phyloP scores from a whole-genome alignment of 768 basidiomycete genomes.

The Tricholoma bakamatsutake region DNA sequence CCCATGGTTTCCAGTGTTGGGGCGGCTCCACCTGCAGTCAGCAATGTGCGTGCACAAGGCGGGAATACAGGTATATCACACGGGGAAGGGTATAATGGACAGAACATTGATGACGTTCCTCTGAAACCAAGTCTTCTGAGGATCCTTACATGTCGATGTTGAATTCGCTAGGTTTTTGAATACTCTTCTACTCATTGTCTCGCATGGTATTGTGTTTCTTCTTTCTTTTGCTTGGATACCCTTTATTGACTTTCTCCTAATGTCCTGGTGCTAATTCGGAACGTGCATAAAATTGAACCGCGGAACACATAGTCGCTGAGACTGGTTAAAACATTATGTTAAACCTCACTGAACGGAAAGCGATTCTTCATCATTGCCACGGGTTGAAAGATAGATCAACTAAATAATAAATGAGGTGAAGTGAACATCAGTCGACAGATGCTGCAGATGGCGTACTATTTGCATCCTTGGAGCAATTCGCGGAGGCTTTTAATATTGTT shows the following conservation, averaged over 20 bases:
- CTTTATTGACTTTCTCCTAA: constrained; percentile 20
- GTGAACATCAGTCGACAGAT: neutral
- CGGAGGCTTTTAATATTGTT: neutral
- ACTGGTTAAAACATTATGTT: neutral
- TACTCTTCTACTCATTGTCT: constrained; percentile 17
- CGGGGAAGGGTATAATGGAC: constrained; percentile 51
- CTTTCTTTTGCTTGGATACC: constrained; percentile 28
- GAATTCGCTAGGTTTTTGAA: constrained; percentile 26
- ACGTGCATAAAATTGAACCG: constrained; percentile 1
- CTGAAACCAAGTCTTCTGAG: constrained; percentile 54
- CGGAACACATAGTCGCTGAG: neutral
- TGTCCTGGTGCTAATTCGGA: constrained; percentile 4
- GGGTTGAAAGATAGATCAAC: neutral
- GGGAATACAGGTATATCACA: constrained; percentile 65
- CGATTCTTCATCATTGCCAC: neutral
- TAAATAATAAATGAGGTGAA: neutral
- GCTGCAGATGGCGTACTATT: neutral
- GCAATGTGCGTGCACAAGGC: constrained; percentile 62
- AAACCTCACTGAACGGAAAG: neutral
- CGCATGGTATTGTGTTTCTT: constrained; percentile 24
- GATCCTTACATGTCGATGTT: constrained; percentile 78
- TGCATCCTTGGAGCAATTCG: neutral
- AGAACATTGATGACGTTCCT: constrained; percentile 47
- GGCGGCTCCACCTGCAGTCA: constrained; percentile 67
- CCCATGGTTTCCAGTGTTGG: constrained; percentile 74